Evolutionary conservation across 345 rosid species (phyloP).

Genomic region (Lepidium sativum): DNA sequence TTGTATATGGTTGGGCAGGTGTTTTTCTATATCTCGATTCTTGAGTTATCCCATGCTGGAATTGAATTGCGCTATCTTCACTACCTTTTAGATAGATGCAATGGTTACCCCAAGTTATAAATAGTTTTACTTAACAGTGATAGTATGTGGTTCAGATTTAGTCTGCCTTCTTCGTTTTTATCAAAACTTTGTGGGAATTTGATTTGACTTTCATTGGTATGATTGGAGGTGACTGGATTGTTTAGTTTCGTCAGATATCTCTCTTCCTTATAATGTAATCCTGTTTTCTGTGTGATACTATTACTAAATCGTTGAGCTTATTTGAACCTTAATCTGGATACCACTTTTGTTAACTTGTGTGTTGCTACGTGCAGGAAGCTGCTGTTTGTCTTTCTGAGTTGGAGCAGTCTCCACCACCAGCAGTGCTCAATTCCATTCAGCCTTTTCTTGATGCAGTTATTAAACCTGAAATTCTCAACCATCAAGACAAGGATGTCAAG

Average conservation of each 20-base stretch:
- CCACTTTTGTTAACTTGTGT: not conserved
- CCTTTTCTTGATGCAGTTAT: conserved; percentile 77
- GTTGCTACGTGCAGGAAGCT: conserved; percentile 66
- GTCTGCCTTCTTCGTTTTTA: not conserved
- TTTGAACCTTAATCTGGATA: not conserved
- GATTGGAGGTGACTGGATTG: conserved; percentile 2
- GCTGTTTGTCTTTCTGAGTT: conserved; percentile 71
- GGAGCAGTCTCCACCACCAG: conserved; percentile 70
- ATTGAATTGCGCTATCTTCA: not conserved
- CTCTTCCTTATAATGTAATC: not conserved
- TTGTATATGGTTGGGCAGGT: not conserved
- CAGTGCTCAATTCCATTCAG: conserved; percentile 63
- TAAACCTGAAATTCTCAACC: conserved; percentile 70
- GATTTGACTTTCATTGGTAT: conserved; percentile 8
- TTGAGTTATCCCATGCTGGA: not conserved
- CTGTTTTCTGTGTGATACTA: not conserved
- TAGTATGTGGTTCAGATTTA: not conserved
- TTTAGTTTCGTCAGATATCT: not conserved
- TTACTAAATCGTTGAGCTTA: not conserved
- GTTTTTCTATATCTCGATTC: not conserved
- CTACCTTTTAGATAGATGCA: not conserved
- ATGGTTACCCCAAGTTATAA: not conserved
- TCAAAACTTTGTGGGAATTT: conserved; percentile 1
- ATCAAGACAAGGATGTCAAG: conserved; percentile 88
- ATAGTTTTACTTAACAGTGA: not conserved